Conservation (phyloP, 2,329 filamentous ascomycete species). For the Cercospora nicotianae region DNA sequence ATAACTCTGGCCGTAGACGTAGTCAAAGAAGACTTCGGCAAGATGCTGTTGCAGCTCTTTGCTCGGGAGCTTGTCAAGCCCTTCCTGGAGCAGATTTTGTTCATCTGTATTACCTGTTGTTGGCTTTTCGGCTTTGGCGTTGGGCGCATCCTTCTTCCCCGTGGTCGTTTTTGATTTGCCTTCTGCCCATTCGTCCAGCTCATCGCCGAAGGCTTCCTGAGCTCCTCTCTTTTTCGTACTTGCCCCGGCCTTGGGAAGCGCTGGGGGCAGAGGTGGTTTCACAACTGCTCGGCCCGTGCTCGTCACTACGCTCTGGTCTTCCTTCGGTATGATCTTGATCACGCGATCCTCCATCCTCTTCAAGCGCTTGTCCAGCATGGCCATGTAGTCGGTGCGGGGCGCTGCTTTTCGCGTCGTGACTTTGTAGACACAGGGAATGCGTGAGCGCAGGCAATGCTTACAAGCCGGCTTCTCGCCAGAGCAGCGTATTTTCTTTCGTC, state of each 20-base stretch:
- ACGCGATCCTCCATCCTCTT: constrained; percentile 98
- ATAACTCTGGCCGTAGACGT: constrained; percentile 92
- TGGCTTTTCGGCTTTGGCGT: constrained; percentile 15
- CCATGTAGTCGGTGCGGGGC: constrained; percentile 96
- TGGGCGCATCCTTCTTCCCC: constrained; percentile 2
- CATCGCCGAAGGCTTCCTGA: constrained; percentile 82
- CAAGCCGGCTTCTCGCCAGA: constrained; percentile 97
- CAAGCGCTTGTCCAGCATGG: constrained; percentile 92
- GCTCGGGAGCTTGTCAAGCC: constrained; percentile 75
- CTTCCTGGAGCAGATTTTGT: constrained; percentile 75
- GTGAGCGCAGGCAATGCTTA: constrained; percentile 89
- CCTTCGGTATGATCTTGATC: constrained; percentile 89
- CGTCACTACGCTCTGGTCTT: constrained; percentile 68
- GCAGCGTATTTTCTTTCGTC: constrained; percentile 96
- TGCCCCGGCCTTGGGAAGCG: constrained; percentile 54
- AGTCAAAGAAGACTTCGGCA: constrained; percentile 92
- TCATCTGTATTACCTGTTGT: constrained; percentile 62
- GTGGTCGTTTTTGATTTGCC: constrained; percentile 4
- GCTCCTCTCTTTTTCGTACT: constrained; percentile 73
- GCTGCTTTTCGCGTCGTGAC: constrained; percentile 92
- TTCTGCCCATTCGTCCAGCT: constrained; percentile 75
- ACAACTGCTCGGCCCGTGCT: constrained; percentile 77
- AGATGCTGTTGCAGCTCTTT: constrained; percentile 91
- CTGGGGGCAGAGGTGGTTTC: constrained; percentile 70
- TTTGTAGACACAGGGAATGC: constrained; percentile 96